Evolutionary conservation across 228 moss, liverwort and hornwort genomes (phyloP), one percentile per base, ranked within the genome.

Genomic region (Sphagnum fallax): DNA sequence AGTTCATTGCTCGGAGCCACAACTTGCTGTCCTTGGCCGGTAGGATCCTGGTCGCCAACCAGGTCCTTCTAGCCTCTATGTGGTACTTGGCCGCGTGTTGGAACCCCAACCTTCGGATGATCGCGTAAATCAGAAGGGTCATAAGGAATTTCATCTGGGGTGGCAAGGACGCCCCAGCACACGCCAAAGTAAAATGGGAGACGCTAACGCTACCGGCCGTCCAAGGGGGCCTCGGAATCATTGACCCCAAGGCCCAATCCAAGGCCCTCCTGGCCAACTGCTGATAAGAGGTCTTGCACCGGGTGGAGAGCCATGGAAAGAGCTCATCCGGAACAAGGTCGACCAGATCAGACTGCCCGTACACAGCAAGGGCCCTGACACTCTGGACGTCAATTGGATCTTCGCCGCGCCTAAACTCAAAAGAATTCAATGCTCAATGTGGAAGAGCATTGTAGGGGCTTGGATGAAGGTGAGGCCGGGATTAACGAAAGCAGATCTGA

Each of bases 401-500:
- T 4, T 3, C 4, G 57, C 4, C 0, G 57, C 4, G 3, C 9
- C 9, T 2, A 3, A 9, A 4, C 4, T 9, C 14, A 58, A 58
- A 4, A 9, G 57, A 2, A 4, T 9, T 1, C 57, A 4, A 3
- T 58, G 57, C 57, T 58, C 4, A 58, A 32, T 32, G 32, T 32
- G 32, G 32, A 32, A 32, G 32, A 32, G 32, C 32, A 32, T 32
- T 1, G 0, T 32, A 32, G 32, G 14, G 4, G 0, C 4, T 0
- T 58, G 57, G 57, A 9, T 2, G 10, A 58, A 4, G 0, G 10
- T 9, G 57, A 58, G 0, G 0, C 14, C 57, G 0, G 9, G 9
- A 2, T 4, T 58, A 0, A 58, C 9, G 4, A 9, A 58, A 4
- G 57, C 3, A 0, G 4, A 1, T 0, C 4, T 4, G 10, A 2